Base-by-base conservation (phyloP, 768 basidiomycete genomes). In the Tricholoma saponaceum region DNA sequence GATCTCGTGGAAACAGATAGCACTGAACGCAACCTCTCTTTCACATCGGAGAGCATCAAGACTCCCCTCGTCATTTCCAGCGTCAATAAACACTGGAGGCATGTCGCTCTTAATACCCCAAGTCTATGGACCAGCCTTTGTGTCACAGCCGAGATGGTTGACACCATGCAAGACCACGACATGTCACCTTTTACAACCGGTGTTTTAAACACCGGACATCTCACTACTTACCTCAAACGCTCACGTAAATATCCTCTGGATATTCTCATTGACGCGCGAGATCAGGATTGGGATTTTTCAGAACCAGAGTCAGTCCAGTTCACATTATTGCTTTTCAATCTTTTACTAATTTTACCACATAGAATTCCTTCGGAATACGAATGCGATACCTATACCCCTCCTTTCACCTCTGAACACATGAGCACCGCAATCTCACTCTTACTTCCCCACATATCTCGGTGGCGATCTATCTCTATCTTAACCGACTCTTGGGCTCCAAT, bases 401-500 rank as follows among this genome's bases (percentile, higher is more conserved):
- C 73, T 23, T 80, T 83, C 62, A 65, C 75, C 32, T 57, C 73
- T n/a, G 58, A 67, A 7, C 75, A 80, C 62, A 83, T 86, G 75
- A 66, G 61, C 41, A 65, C 67, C n/a, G 73, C 75, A 25, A 67
- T 85, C 50, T 67, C 72, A 30, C 66, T 80, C n/a, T 68, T 85
- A n/a, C 66, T 82, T 4, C 80, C 80, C 18, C 79, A 83, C 59
- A 61, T 84, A 46, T 59, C 62, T 7, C 79, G 84, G 22, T 84
- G 83, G 78, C 76, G 77, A 14, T 81, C 81, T 5, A 64, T 85
- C 39, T 72, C 71, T 20, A 77, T 86, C 62, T 72, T 83, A 39
- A 82, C 82, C 26, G 82, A 85, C 63, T 74, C 78, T 7, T 84
- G 77, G 78, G 73, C 76, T n/a, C 83, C 83, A 13, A 82, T 87